phyloP scores from a whole-genome alignment of 106 monocot species.

The Xerophyta viscosa region DNA sequence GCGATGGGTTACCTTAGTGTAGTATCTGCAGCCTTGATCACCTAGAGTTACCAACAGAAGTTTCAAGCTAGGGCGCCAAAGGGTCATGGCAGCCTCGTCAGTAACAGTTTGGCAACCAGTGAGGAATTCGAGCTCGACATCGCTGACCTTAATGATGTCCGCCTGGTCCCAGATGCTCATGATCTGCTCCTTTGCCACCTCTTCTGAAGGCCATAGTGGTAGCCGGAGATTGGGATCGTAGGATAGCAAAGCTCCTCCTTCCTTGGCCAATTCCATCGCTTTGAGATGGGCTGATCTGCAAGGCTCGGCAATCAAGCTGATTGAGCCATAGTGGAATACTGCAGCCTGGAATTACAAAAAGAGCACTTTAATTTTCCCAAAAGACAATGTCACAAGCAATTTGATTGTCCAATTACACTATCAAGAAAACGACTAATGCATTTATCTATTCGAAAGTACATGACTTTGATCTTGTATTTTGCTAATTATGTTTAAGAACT shows the following conservation, averaged over 20 bases:
- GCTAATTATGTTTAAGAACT: too few relatives aligned
- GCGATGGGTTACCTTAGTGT: slow-evolving; percentile 36
- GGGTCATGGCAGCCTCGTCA: slow-evolving; percentile 42
- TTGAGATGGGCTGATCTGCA: slow-evolving; percentile 53
- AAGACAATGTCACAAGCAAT: too few relatives aligned
- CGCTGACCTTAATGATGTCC: slow-evolving; percentile 64
- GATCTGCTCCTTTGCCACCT: slow-evolving; percentile 33
- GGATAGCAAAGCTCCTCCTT: slow-evolving; percentile 44
- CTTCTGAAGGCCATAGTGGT: slow-evolving; percentile 46
- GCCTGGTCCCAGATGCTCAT: slow-evolving; percentile 68
- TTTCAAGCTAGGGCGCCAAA: slow-evolving; percentile 39
- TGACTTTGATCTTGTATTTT: too few relatives aligned
- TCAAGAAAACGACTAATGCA: too few relatives aligned
- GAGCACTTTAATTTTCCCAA: too few relatives aligned
- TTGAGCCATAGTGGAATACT: slow-evolving; percentile 77
- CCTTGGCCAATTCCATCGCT: slow-evolving; percentile 54
- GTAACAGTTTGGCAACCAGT: slow-evolving; percentile 30
- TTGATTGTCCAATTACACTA: too few relatives aligned
- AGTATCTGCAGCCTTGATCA: slow-evolving; percentile 60
- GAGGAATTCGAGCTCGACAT: slow-evolving; percentile 56
- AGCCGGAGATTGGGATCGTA: slow-evolving; percentile 52
- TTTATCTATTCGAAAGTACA: too few relatives aligned
- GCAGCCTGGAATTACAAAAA: slow-evolving; percentile 51
- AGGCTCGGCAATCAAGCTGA: slow-evolving; percentile 72
- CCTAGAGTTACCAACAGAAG: slow-evolving; percentile 54